These are phyloP conservation scores for Kernera saxatilis DNA, from an alignment of 345 rosid genomes.

Conservation along the genomic window DNA sequence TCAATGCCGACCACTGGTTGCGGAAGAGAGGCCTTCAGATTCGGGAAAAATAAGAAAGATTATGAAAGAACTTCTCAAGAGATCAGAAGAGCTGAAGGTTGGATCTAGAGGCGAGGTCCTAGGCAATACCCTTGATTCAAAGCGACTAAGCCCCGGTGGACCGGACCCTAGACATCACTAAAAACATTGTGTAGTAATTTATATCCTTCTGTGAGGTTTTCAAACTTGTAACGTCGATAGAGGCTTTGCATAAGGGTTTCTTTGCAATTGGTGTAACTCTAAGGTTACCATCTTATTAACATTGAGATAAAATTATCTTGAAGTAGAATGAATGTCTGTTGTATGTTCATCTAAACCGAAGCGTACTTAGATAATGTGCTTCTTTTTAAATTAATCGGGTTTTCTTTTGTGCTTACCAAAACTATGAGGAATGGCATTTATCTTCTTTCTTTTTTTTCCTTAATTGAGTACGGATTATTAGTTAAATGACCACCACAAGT, in stretches of 20 bases:
- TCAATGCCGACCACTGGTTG: conserved; percentile 27
- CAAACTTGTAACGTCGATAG: conserved; percentile 2
- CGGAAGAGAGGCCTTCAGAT: conserved; percentile 17
- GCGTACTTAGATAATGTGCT: not conserved
- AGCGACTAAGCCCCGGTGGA: conserved; percentile 40
- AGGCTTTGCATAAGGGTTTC: conserved; percentile 6
- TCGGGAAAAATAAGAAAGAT: conserved; percentile 22
- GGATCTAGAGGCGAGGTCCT: conserved; percentile 8
- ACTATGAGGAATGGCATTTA: not conserved
- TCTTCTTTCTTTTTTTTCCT: not conserved
- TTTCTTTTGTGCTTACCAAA: not conserved
- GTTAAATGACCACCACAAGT: not conserved
- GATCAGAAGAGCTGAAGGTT: conserved; percentile 27
- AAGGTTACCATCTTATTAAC: conserved; percentile 7
- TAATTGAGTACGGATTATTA: not conserved
- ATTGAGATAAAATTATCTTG: not conserved
- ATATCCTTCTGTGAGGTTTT: conserved; percentile 4
- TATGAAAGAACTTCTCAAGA: conserved; percentile 22
- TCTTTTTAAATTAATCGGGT: not conserved
- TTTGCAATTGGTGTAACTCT: conserved; percentile 13
- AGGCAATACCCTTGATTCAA: conserved; percentile 13
- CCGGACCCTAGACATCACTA: conserved; percentile 39
- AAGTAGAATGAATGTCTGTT: not conserved
- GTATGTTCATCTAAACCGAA: not conserved
- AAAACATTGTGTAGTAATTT: not conserved